phyloP scores from a whole-genome alignment of 2,329 filamentous ascomycete species.

The Basipetospora chlamydospora region DNA sequence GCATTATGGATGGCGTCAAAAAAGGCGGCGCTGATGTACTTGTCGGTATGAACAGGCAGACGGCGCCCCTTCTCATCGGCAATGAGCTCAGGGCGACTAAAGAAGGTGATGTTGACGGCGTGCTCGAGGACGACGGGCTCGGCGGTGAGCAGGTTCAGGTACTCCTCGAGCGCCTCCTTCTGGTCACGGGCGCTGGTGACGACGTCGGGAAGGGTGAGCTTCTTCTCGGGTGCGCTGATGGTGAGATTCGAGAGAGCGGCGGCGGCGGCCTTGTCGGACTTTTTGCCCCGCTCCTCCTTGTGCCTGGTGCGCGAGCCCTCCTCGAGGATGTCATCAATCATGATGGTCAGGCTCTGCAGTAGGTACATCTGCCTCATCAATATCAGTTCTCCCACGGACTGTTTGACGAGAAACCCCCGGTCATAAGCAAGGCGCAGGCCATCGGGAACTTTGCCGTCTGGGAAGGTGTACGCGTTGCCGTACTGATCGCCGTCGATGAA shows the following conservation, averaged over 20 bases:
- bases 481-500: slow-evolving; percentile 22
- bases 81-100: slow-evolving; percentile 25
- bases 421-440: slow-evolving; percentile 9
- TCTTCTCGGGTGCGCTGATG: slow-evolving; percentile 12
- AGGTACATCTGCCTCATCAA: slow-evolving; percentile 22
- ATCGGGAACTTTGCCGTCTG: not conserved
- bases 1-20: slow-evolving; percentile 24
- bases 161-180: slow-evolving; percentile 17
- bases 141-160: slow-evolving; percentile 16
- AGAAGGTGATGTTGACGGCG: slow-evolving; percentile 22
- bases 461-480: slow-evolving; percentile 18
- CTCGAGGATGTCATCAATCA: slow-evolving; percentile 27
- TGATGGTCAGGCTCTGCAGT: slow-evolving; percentile 23
- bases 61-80: slow-evolving; percentile 27
- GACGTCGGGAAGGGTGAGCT: slow-evolving; percentile 17
- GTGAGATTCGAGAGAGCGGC: slow-evolving; percentile 19
- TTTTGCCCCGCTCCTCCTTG: slow-evolving; percentile 13
- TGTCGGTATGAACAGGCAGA: slow-evolving; percentile 23
- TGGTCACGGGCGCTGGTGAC: slow-evolving; percentile 17
- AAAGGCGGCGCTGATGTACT: slow-evolving; percentile 24
- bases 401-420: slow-evolving; percentile 14
- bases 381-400: slow-evolving; percentile 19
- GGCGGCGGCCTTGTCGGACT: slow-evolving; percentile 14
- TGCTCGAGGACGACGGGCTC: slow-evolving; percentile 18
- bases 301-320: slow-evolving; percentile 17